Conservation (phyloP, 2,329 filamentous ascomycete genomes). For the Talaromyces funiculosus region DNA sequence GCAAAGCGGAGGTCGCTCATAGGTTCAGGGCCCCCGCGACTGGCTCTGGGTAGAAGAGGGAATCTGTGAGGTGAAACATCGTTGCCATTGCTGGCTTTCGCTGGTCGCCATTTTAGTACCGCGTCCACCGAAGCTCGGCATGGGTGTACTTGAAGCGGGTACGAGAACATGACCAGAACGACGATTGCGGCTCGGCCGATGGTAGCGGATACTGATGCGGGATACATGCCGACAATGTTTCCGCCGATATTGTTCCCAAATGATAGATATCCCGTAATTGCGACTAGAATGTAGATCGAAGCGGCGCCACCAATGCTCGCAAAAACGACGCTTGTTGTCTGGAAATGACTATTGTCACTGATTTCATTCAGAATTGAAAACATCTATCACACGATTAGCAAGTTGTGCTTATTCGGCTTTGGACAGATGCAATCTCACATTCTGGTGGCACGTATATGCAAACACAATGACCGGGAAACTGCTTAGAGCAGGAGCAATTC, state of each 20-base stretch:
- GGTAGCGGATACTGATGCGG: conserved; percentile 73
- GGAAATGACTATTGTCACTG: conserved; percentile 70
- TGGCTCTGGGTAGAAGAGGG: conserved; percentile 35
- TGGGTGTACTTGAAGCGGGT: conserved; percentile 91
- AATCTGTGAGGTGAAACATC: conserved; percentile 41
- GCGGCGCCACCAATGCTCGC: conserved; percentile 86
- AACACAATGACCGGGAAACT: conserved; percentile 94
- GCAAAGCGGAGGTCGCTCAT: conserved; percentile 90
- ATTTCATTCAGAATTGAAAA: conserved; percentile 98
- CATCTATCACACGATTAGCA: conserved; percentile 58
- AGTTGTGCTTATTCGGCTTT: too few relatives aligned
- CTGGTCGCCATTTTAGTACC: conserved; percentile 84
- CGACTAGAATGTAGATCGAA: conserved; percentile 80
- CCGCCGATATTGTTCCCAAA: conserved; percentile 85
- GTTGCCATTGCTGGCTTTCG: conserved; percentile 29
- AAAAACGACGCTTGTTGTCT: conserved; percentile 71
- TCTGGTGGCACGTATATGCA: conserved; percentile 99
- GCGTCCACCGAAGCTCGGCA: conserved; percentile 94
- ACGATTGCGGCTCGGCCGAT: conserved; percentile 95
- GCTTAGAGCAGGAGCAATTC: conserved; percentile 70
- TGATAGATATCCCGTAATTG: conserved; percentile 90
- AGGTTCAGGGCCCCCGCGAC: conserved; percentile 46
- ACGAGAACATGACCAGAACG: conserved; percentile 90
- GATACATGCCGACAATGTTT: conserved; percentile 91
- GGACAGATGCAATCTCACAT: conserved; percentile 51